A percentile compares a stretch with the other conserved stretches of the same genome.
These are phyloP conservation scores for Cylindrotheca closterium DNA, from an alignment of 108 stramenopile genomes.

Conservation along the genomic window DNA sequence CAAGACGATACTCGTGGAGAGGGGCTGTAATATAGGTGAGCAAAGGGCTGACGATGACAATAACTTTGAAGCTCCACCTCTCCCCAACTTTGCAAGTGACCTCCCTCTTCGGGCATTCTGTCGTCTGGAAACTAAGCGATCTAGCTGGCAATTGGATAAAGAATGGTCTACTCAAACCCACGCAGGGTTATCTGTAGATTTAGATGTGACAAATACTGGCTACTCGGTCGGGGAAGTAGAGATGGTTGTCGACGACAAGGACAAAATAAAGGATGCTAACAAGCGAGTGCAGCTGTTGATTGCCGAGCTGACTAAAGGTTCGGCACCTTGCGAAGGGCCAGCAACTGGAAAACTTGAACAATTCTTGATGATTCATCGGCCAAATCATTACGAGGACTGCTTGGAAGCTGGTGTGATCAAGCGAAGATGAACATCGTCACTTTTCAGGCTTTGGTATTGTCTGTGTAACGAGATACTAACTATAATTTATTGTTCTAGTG, in stretches of 20 bases:
- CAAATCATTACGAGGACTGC: slow-evolving; percentile 33
- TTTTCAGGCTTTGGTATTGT: too few species aligned
- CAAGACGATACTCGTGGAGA: not conserved
- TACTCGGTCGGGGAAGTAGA: slow-evolving; percentile 62
- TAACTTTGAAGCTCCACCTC: slow-evolving; percentile 6
- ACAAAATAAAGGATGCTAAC: slow-evolving; percentile 6
- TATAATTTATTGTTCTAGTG: too few species aligned
- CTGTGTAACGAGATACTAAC: too few species aligned
- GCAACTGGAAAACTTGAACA: slow-evolving; percentile 57
- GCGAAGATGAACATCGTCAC: too few species aligned
- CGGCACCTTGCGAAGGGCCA: slow-evolving; percentile 2
- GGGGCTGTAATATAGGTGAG: not conserved
- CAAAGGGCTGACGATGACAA: not conserved
- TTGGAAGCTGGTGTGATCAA: slow-evolving; percentile 30
- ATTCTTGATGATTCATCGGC: slow-evolving; percentile 37
- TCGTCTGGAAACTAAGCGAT: slow-evolving; percentile 44
- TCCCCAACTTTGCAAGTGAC: not conserved
- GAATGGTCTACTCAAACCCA: slow-evolving; percentile 2
- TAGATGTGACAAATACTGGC: slow-evolving; percentile 51
- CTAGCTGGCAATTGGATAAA: slow-evolving; percentile 32
- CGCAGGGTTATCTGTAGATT: slow-evolving; percentile 35
- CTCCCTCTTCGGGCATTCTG: slow-evolving; percentile 34
- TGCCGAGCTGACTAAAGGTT: slow-evolving; percentile 4
- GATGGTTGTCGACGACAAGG: slow-evolving; percentile 23
- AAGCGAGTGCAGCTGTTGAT: slow-evolving; percentile 20